Evolutionary conservation across 2,329 filamentous ascomycete species (phyloP), one percentile per base, ranked within the genome.

Genomic region (Microdochium paspali): DNA sequence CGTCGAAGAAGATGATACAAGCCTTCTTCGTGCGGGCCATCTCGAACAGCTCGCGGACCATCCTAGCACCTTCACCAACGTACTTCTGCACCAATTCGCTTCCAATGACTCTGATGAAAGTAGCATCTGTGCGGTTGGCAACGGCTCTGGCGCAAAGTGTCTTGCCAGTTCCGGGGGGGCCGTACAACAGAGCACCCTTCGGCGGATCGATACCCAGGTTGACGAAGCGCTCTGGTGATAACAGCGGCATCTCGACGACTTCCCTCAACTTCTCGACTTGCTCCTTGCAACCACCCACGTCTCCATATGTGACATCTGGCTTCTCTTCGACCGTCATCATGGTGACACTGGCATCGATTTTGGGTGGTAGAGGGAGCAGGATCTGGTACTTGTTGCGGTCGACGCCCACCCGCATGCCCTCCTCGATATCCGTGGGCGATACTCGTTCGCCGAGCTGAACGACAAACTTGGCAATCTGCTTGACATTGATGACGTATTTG

Each of bases 271-370:
- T 98, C 76, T 98, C 93, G 35, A 98, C 95, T 71, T 98, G 93
- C 70, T 98, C 93, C 71, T 98, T 98, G 80, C 90, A 97, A 48
- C 93, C 93, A 70, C 93, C 93, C 35, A 98, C 91, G 73, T 98
- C 93, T 58, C 93, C 93, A 60, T 98, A 98, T 53, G 93, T 98
- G 52, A 98, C 93, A 66, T 98, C 93, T 15, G 93, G 93, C 76
- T 98, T 98, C 73, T 98, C 93, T 74, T 98, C 93, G 54, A 98
- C 93, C 45, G 93, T 97, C 93, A 98, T 98, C 93, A 98, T 98
- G 32, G 93, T 98, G 56, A 98, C 93, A 58, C 88, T 95, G 47
- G 93, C 91, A 63, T 98, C 93, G 72, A 98, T 98, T 78, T 97
- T 98, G 30, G 93, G 93, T 40, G 93, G 93, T 47, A 98, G 73